phyloP scores from a whole-genome alignment of 2,329 filamentous ascomycete genomes.

The Claviceps africana region DNA sequence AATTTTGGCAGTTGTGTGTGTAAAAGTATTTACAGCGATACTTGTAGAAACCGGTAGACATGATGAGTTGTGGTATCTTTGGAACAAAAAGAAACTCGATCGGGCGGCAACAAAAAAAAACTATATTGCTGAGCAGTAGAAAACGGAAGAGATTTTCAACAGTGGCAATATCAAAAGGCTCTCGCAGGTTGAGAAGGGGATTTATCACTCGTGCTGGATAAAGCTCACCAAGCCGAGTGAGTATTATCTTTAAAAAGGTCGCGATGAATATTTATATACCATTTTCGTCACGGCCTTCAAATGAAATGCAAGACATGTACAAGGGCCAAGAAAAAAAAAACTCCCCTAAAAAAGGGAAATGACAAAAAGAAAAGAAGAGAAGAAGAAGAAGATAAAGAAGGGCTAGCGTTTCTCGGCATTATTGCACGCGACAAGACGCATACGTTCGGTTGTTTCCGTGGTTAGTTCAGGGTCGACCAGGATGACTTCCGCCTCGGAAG shows the following conservation, averaged over 20 bases:
- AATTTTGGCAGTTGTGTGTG: slow-evolving; percentile 36
- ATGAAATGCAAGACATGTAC: neutral
- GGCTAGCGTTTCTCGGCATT: slow-evolving; percentile 5
- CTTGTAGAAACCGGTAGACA: slow-evolving; percentile 33
- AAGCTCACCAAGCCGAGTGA: neutral
- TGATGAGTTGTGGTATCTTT: slow-evolving; percentile 7
- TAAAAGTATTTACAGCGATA: slow-evolving; percentile 43
- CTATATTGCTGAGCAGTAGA: neutral
- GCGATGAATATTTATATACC: neutral
- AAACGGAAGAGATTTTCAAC: neutral
- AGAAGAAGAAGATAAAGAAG: no score
- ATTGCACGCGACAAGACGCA: neutral
- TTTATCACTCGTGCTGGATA: neutral
- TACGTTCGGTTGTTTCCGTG: slow-evolving; percentile 5
- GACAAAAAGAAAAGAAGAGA: no score
- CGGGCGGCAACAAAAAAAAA: neutral
- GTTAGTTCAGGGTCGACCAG: slow-evolving; percentile 2
- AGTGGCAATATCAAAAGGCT: neutral
- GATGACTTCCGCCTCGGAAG: neutral
- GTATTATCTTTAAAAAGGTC: neutral
- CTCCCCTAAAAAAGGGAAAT: neutral
- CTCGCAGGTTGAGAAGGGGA: neutral
- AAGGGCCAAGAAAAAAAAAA: neutral
- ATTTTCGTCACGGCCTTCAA: neutral
- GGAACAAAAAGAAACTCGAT: neutral